Evolutionary conservation across 495 filamentous ascomycete species (phyloP).

Genomic region (Entonaema liquescens): DNA sequence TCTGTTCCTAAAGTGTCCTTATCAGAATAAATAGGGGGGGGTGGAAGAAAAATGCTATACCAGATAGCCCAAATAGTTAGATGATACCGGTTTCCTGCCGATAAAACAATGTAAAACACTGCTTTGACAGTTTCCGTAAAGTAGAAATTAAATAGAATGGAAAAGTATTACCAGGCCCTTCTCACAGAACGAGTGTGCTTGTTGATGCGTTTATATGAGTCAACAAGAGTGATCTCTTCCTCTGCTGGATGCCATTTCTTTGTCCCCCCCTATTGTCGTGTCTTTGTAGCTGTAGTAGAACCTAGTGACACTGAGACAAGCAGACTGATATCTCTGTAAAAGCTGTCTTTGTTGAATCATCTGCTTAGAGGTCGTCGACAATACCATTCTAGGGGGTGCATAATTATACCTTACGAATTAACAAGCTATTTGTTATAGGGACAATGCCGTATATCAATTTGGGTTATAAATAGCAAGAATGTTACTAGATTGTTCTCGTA

Average conservation of each 20-base stretch:
- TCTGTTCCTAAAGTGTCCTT: neutral
- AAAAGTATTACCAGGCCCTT: neutral
- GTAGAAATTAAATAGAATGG: neutral
- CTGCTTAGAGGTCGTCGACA: neutral
- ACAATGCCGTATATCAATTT: neutral
- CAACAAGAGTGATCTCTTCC: neutral
- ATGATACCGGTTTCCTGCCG: neutral
- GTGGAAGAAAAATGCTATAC: constrained; percentile 14
- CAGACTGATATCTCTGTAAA: neutral
- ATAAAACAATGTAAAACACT: neutral
- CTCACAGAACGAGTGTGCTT: neutral
- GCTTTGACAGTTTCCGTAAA: neutral
- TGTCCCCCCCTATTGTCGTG: neutral
- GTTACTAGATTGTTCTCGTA: neutral
- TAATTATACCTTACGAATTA: neutral
- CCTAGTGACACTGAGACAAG: neutral
- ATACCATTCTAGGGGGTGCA: neutral
- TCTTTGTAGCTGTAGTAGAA: neutral
- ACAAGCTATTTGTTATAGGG: neutral
- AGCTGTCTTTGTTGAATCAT: neutral
- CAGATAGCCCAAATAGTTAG: constrained; percentile 13
- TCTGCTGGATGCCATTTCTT: neutral
- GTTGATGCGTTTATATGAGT: constrained; percentile 13
- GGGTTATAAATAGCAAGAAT: neutral
- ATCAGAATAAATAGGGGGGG: neutral